These are phyloP conservation scores for Mikania micrantha DNA, from an alignment of 129 eudicot genomes.

Conservation along the genomic window DNA sequence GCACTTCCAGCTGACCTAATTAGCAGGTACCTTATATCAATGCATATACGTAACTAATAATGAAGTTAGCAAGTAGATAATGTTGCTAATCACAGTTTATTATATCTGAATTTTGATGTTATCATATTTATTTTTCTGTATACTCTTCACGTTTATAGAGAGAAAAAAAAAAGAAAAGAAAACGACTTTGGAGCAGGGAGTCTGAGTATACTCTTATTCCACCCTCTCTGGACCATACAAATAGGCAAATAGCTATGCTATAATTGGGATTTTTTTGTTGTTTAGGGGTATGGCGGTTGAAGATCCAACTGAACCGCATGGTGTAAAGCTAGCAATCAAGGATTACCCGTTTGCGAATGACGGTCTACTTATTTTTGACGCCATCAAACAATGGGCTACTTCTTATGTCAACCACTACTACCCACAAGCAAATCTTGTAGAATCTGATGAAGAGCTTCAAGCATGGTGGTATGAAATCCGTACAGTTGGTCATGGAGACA, in stretches of 20 bases:
- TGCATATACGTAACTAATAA: background rate
- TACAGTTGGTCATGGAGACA: conserved; percentile 44
- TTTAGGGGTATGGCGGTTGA: conserved; percentile 55
- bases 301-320: conserved; percentile 30
- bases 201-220: no score
- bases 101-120: no score
- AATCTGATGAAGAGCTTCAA: conserved; percentile 27
- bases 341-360: conserved; percentile 53
- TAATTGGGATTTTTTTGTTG: no score
- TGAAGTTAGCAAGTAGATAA: no score
- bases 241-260: no score
- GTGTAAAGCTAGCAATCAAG: conserved; percentile 29
- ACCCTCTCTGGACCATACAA: no score
- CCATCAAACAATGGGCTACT: conserved; percentile 43
- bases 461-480: conserved; percentile 54
- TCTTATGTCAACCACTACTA: conserved; percentile 34
- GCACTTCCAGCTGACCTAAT: conserved; percentile 63
- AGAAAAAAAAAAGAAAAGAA: no score
- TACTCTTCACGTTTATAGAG: no score
- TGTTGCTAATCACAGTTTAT: no score
- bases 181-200: no score
- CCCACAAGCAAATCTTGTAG: conserved; percentile 16
- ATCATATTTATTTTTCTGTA: no score
- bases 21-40: conserved; percentile 43
- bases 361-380: conserved; percentile 42